A percentile compares a stretch with the other conserved stretches of the same genome.
Conservation (phyloP, 306 rosid genomes). For the Citrullus colocynthis region DNA sequence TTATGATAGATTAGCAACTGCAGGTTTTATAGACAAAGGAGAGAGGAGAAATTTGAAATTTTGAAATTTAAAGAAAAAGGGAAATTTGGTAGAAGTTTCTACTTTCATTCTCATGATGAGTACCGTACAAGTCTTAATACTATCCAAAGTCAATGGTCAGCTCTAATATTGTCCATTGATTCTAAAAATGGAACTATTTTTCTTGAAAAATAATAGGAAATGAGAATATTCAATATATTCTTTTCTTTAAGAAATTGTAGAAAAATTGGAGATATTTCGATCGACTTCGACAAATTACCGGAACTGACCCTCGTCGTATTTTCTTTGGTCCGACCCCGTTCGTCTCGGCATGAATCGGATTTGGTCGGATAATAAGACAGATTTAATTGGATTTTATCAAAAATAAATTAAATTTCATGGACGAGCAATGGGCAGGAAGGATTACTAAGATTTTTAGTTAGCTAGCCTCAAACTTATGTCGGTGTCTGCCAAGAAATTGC, state of each 20-base stretch:
- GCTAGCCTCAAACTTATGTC: no score
- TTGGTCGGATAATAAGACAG: no score
- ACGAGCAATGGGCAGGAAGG: no score
- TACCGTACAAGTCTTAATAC: background rate
- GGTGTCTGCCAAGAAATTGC: no score
- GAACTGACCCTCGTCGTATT: no score
- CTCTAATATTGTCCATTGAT: background rate
- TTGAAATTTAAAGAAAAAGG: background rate
- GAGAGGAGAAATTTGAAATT: background rate
- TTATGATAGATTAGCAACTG: background rate
- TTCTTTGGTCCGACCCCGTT: no score
- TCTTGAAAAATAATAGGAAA: background rate
- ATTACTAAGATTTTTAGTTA: no score
- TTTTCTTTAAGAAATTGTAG: background rate
- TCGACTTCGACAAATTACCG: background rate
- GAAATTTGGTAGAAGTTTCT: constrained; percentile 3
- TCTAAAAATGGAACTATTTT: background rate
- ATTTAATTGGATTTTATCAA: no score
- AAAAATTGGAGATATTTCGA: background rate
- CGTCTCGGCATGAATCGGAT: no score
- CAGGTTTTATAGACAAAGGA: background rate
- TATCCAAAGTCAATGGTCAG: background rate
- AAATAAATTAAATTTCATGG: no score
- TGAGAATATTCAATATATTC: background rate
- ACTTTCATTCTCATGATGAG: background rate